Percentiles rank a stretch among this genome's conserved stretches.
Conservation (phyloP, 2,329 filamentous ascomycete species). For the Ilyonectria destructans region DNA sequence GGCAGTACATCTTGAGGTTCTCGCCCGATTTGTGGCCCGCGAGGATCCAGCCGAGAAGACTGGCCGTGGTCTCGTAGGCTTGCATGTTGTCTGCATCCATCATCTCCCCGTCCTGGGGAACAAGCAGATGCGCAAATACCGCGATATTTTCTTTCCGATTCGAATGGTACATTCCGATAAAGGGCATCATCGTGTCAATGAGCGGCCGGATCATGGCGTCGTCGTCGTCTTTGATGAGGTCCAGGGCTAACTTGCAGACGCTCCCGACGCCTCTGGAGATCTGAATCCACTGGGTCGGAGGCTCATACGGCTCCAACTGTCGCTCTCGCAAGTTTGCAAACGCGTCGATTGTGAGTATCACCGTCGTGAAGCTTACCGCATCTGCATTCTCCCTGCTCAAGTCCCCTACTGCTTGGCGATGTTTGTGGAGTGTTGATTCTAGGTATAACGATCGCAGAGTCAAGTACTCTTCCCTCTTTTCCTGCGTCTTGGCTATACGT, state of each 20-base stretch:
- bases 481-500: conserved; percentile 6
- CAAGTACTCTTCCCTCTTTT: conserved; percentile 20
- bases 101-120: conserved; percentile 16
- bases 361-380: conserved; percentile 42
- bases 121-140: conserved; percentile 37
- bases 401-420: conserved; percentile 34
- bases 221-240: conserved; percentile 32
- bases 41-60: conserved; percentile 40
- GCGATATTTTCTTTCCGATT: background rate
- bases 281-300: conserved; percentile 46
- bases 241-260: conserved; percentile 34
- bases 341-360: conserved; percentile 43
- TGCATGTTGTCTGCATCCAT: conserved; percentile 27
- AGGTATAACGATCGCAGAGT: conserved; percentile 40
- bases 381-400: conserved; percentile 39
- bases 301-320: conserved; percentile 40
- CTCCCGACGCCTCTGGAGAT: conserved; percentile 43
- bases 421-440: conserved; percentile 40
- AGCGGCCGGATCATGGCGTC: conserved; percentile 35
- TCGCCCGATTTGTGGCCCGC: conserved; percentile 33
- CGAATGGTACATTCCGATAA: conserved; percentile 17
- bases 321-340: conserved; percentile 41
- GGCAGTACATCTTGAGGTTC: conserved; percentile 30
- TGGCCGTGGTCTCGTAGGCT: conserved; percentile 36
- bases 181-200: conserved; percentile 26